Conservation (phyloP, 2,329 filamentous ascomycete species). For the Claviceps sorghi region DNA sequence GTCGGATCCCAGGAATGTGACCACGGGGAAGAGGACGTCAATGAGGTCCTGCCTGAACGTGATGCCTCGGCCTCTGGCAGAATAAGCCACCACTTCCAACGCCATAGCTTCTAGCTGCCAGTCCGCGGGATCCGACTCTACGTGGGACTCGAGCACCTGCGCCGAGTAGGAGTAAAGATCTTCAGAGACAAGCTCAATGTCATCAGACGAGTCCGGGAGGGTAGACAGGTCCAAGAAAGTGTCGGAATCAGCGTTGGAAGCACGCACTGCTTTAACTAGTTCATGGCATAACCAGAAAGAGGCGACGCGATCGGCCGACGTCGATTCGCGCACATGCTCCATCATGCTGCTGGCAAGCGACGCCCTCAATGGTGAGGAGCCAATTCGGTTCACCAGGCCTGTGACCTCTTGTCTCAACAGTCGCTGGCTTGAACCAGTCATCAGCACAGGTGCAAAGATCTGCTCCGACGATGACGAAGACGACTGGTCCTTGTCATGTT, state of each 20-base stretch:
- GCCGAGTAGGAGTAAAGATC: constrained; percentile 60
- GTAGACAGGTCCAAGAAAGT: constrained; percentile 47
- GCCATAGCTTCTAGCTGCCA: constrained; percentile 68
- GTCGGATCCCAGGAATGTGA: constrained; percentile 69
- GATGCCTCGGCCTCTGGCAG: constrained; percentile 49
- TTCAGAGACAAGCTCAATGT: constrained; percentile 34
- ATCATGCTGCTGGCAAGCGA: constrained; percentile 52
- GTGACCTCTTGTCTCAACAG: constrained; percentile 42
- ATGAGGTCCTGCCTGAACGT: constrained; percentile 75
- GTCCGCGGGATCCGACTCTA: constrained; percentile 36
- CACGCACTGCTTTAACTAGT: constrained; percentile 45
- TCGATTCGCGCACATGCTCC: constrained; percentile 42
- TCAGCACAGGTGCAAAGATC: constrained; percentile 45
- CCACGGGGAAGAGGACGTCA: constrained; percentile 80
- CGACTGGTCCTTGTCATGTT: constrained; percentile 7
- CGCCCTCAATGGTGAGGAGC: constrained; percentile 42
- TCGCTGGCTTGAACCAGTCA: constrained; percentile 52
- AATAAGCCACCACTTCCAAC: constrained; percentile 64
- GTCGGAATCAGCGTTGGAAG: constrained; percentile 40
- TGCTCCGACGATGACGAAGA: constrained; percentile 3
- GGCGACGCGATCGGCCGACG: constrained; percentile 46
- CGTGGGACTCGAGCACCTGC: constrained; percentile 40
- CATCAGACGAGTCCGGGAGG: constrained; percentile 21
- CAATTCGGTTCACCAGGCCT: constrained; percentile 41
- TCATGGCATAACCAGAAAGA: constrained; percentile 71